Evolutionary conservation across 2,329 filamentous ascomycete genomes (phyloP).

Genomic region (Pseudopyricularia cyperi): DNA sequence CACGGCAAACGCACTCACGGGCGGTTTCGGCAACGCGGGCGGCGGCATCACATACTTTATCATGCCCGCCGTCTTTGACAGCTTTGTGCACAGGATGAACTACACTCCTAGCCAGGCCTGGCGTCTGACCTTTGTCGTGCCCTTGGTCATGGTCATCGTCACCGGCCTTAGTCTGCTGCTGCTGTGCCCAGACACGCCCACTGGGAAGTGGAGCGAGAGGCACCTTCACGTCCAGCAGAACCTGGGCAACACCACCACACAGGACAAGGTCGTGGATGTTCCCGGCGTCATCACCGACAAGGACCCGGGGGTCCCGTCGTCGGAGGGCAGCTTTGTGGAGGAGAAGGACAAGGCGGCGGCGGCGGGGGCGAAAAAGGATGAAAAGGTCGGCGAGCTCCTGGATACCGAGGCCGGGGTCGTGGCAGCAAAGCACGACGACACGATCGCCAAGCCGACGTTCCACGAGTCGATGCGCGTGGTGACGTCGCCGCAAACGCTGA

Average conservation of each 20-base stretch:
- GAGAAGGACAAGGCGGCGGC: slow-evolving; percentile 24
- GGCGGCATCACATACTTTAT: slow-evolving; percentile 88
- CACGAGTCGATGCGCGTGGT: slow-evolving; percentile 30
- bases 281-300: slow-evolving; percentile 34
- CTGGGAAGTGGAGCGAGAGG: slow-evolving; percentile 68
- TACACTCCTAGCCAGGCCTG: slow-evolving; percentile 59
- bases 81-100: slow-evolving; percentile 46
- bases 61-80: slow-evolving; percentile 83
- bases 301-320: slow-evolving; percentile 12
- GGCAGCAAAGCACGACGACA: neutral
- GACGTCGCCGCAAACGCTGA: slow-evolving; percentile 40
- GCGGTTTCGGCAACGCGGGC: slow-evolving; percentile 75
- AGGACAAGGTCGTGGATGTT: slow-evolving; percentile 33
- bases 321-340: neutral
- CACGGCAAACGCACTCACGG: slow-evolving; percentile 74
- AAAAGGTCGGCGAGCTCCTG: slow-evolving; percentile 35
- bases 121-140: slow-evolving; percentile 75
- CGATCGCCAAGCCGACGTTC: slow-evolving; percentile 37
- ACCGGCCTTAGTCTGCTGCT: slow-evolving; percentile 58
- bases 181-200: slow-evolving; percentile 69
- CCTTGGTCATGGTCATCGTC: slow-evolving; percentile 59
- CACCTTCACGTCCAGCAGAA: slow-evolving; percentile 42
- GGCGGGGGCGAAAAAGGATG: slow-evolving; percentile 18
- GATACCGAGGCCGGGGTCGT: slow-evolving; percentile 40
- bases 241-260: slow-evolving; percentile 18